Evolutionary conservation across 2,329 filamentous ascomycete genomes (phyloP), one percentile per base, ranked within the genome.

Genomic region (Cordyceps pruinosa): DNA sequence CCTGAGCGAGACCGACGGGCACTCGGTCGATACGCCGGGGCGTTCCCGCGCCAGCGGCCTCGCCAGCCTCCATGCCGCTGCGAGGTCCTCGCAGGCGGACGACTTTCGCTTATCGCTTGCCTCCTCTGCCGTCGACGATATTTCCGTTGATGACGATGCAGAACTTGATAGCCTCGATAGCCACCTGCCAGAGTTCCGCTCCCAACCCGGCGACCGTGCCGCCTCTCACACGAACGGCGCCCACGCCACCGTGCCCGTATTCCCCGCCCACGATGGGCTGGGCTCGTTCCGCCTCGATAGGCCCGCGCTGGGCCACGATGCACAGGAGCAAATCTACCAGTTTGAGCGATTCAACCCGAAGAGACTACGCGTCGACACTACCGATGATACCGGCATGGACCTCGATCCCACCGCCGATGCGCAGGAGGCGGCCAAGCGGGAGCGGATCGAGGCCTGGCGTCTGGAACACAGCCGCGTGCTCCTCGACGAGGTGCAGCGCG

Each of bases 121-220:
- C 50, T 66, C 73, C 19, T 72, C 75, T 41, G 70, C 66, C 21
- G 62, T 69, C 35, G 71, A 72, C 19, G 69, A 73, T 34, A 70
- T 67, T 63, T 72, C 59, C 61, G 71, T 57, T 23, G 84, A 86
- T 28, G 88, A 89, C 30, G 87, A 90, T 60, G 84, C 80, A 26
- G 93, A 97, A 69, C 78, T 97, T 45, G 94, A 99, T 70, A 96
- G 91, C 68, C 79, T 97, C 41, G 93, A 97, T 69, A 92, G 93
- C 67, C 92, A 95, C 55, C 78, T 97, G 1, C 88, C 92, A 62
- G 92, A 91, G 44, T 97, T 97, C 68, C 84, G 90, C 52, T 85
- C 90, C 45, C 77, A 76, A 7, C 76, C 79, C 4, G 69, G 62
- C 6, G 59, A 65, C 25, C 61, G 65, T 34, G 60, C 60, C 3